Evolutionary conservation across 148 eudicot genomes (phyloP).

Genomic region (Gaultheria prostrata): DNA sequence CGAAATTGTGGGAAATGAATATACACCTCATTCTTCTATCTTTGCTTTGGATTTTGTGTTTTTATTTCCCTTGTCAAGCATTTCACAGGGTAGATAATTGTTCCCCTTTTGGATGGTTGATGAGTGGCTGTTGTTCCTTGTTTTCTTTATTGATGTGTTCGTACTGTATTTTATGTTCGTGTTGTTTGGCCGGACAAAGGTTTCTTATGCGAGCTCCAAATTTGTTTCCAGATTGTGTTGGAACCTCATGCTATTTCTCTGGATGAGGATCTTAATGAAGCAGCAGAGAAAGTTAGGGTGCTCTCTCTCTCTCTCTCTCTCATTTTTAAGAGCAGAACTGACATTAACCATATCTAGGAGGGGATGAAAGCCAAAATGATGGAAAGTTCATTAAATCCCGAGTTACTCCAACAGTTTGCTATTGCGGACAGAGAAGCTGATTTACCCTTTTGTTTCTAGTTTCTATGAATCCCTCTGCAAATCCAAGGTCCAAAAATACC

Average conservation of each 20-base stretch:
- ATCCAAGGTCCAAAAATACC: too few species aligned
- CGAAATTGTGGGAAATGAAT: too few species aligned
- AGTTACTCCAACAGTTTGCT: conserved; percentile 57
- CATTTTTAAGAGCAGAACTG: neutral
- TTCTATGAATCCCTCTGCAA: too few species aligned
- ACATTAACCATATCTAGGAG: conserved; percentile 31
- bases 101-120: neutral
- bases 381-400: conserved; percentile 46
- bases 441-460: too few species aligned
- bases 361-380: conserved; percentile 54
- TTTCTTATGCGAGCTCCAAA: neutral
- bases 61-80: neutral
- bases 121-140: neutral
- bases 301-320: neutral
- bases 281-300: conserved; percentile 69
- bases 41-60: neutral
- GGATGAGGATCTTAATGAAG: conserved; percentile 74
- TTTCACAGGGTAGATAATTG: too few species aligned
- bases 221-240: conserved; percentile 50
- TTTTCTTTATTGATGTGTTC: neutral
- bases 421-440: conserved; percentile 57
- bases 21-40: neutral
- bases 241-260: conserved; percentile 65
- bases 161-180: neutral
- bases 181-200: neutral